phyloP scores from a whole-genome alignment of 352 stramenopile genomes.

The Globisporangium takayamanum region DNA sequence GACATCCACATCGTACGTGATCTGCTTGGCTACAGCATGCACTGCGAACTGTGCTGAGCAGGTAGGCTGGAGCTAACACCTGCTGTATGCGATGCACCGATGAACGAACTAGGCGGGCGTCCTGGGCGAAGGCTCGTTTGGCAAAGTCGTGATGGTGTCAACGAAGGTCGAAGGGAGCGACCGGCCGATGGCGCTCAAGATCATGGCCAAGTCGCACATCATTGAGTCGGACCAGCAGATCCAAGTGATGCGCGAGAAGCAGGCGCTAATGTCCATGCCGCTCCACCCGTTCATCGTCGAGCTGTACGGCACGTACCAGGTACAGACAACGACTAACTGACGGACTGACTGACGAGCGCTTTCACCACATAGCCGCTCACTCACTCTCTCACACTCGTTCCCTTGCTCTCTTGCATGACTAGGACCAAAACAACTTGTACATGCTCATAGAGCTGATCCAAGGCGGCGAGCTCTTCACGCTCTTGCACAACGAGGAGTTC shows the following conservation, averaged over 20 bases:
- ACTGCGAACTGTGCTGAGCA: too few species aligned
- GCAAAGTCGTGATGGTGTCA: slow-evolving; percentile 92
- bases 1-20: slow-evolving; percentile 54
- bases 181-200: slow-evolving; percentile 86
- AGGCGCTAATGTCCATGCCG: slow-evolving; percentile 84
- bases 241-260: slow-evolving; percentile 90
- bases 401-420: slow-evolving; percentile 3
- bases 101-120: slow-evolving; percentile 52
- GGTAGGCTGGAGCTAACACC: too few species aligned
- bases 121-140: slow-evolving; percentile 94
- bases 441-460: slow-evolving; percentile 93
- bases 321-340: slow-evolving; percentile 3
- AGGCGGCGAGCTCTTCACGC: slow-evolving; percentile 90
- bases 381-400: not conserved
- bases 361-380: not conserved
- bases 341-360: too few species aligned
- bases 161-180: slow-evolving; percentile 48
- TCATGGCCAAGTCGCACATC: slow-evolving; percentile 91
- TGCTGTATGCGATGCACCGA: too few species aligned
- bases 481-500: slow-evolving; percentile 84
- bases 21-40: too few species aligned
- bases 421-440: slow-evolving; percentile 90
- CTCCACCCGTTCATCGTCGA: slow-evolving; percentile 90
- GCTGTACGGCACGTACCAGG: slow-evolving; percentile 86
- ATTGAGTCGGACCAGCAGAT: slow-evolving; percentile 91